Percentiles rank a stretch among this genome's conserved stretches.
Conservation (phyloP, 2,329 filamentous ascomycete genomes). For the Calonectria ilicicola region DNA sequence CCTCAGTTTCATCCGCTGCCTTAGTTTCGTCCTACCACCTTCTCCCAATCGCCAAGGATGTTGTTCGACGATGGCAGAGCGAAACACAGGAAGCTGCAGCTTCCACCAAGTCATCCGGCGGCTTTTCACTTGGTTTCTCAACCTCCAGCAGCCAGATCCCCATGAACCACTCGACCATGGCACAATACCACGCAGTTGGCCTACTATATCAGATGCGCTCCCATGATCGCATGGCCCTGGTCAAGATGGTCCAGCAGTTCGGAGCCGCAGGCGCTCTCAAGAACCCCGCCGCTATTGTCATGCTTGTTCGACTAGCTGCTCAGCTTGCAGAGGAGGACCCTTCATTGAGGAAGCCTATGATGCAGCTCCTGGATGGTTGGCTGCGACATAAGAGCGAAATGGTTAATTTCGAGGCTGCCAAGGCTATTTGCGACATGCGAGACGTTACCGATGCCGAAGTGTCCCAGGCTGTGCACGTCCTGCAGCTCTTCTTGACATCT, state of each 20-base stretch:
- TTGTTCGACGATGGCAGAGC: constrained; percentile 97
- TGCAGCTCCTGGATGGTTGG: constrained; percentile 96
- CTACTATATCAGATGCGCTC: constrained; percentile 97
- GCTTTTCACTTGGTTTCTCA: constrained; percentile 93
- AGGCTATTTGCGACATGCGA: constrained; percentile 95
- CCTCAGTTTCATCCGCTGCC: constrained; percentile 95
- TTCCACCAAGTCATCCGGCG: constrained; percentile 86
- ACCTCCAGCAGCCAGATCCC: constrained; percentile 78
- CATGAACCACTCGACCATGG: constrained; percentile 96
- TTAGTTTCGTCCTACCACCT: constrained; percentile 98
- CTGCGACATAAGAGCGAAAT: constrained; percentile 98
- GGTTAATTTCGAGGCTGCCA: constrained; percentile 99
- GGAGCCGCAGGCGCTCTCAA: constrained; percentile 91
- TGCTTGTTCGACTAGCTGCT: constrained; percentile 92
- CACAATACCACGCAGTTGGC: constrained; percentile 98
- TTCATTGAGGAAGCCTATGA: constrained; percentile 93
- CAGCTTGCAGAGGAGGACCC: constrained; percentile 95
- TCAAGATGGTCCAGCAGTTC: constrained; percentile 99
- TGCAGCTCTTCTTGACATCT: constrained; percentile 96
- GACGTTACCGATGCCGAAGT: constrained; percentile 94
- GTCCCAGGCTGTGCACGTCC: constrained; percentile 90
- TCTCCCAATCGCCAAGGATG: constrained; percentile 93
- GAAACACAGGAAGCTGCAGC: constrained; percentile 98
- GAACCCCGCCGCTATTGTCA: constrained; percentile 91
- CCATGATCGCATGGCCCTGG: constrained; percentile 96